These are phyloP conservation scores for Curvularia hawaiiensis DNA, from an alignment of 2,329 filamentous ascomycete species.

Conservation along the genomic window DNA sequence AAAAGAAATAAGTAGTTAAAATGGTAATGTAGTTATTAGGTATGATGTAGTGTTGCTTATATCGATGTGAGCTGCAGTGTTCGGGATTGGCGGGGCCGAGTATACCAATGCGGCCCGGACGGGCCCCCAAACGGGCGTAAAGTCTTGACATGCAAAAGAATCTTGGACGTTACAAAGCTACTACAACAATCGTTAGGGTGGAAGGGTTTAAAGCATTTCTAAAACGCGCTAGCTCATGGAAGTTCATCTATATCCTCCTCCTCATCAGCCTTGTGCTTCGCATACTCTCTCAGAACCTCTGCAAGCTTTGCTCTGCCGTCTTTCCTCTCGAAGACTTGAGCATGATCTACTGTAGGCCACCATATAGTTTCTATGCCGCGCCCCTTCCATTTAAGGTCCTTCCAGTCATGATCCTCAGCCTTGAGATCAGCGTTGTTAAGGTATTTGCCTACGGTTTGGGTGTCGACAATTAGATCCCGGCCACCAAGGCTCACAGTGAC, in stretches of 20 bases:
- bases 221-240: neutral
- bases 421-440: constrained; percentile 50
- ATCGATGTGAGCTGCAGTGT: constrained; percentile 10
- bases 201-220: neutral
- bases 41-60: neutral
- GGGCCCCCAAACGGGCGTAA: constrained; percentile 24
- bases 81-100: constrained; percentile 35
- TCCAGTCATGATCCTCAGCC: constrained; percentile 37
- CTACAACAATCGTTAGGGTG: neutral
- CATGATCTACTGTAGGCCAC: constrained; percentile 67
- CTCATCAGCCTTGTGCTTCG: constrained; percentile 14
- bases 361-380: constrained; percentile 63
- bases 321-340: constrained; percentile 54
- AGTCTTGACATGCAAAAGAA: neutral
- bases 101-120: constrained; percentile 17
- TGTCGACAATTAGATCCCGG: constrained; percentile 69
- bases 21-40: neutral
- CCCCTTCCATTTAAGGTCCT: constrained; percentile 44
- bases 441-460: constrained; percentile 62
- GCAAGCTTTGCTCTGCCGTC: constrained; percentile 33
- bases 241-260: constrained; percentile 15
- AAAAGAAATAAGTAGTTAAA: neutral
- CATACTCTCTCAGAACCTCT: constrained; percentile 36
- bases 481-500: constrained; percentile 65
- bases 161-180: neutral